These are phyloP conservation scores for Grifola frondosa DNA, from an alignment of 1,284 basidiomycete genomes.

Conservation along the genomic window DNA sequence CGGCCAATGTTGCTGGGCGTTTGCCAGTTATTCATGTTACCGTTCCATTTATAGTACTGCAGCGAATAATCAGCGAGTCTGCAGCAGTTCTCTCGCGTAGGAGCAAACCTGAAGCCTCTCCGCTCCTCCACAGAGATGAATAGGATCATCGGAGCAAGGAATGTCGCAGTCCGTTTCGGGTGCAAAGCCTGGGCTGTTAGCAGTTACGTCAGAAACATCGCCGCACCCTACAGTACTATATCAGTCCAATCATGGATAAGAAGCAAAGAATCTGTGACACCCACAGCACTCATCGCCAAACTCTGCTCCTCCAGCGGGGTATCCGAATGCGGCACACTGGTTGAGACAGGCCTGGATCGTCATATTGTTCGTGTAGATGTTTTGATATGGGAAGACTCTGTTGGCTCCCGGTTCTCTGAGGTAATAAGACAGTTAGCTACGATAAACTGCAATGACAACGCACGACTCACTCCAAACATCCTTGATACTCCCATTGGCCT, in stretches of 20 bases:
- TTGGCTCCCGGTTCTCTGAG: slow-evolving; percentile 34
- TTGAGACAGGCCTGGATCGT: slow-evolving; percentile 58
- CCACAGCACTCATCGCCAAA: slow-evolving; percentile 63
- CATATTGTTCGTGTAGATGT: slow-evolving; percentile 59
- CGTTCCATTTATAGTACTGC: slow-evolving; percentile 56
- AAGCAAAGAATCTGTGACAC: slow-evolving; percentile 30
- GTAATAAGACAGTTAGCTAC: not conserved
- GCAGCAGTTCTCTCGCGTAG: too few species aligned
- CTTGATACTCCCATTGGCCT: slow-evolving; percentile 61
- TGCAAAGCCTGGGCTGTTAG: slow-evolving; percentile 41
- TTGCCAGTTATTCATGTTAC: slow-evolving; percentile 58
- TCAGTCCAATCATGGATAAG: not conserved
- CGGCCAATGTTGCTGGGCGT: slow-evolving; percentile 59
- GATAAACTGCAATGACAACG: not conserved
- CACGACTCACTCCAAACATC: slow-evolving; percentile 59
- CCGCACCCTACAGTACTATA: slow-evolving; percentile 55
- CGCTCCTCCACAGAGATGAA: slow-evolving; percentile 62
- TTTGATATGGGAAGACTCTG: slow-evolving; percentile 60
- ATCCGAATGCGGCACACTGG: slow-evolving; percentile 67
- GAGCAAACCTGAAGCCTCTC: slow-evolving; percentile 31
- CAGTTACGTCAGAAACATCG: slow-evolving; percentile 52
- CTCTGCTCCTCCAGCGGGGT: slow-evolving; percentile 63
- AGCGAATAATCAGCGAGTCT: too few species aligned
- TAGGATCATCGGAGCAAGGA: slow-evolving; percentile 66
- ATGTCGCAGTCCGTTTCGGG: slow-evolving; percentile 52